phyloP scores from a whole-genome alignment of 176 grass and related monocot genomes.

The Tillandsia leiboldiana region DNA sequence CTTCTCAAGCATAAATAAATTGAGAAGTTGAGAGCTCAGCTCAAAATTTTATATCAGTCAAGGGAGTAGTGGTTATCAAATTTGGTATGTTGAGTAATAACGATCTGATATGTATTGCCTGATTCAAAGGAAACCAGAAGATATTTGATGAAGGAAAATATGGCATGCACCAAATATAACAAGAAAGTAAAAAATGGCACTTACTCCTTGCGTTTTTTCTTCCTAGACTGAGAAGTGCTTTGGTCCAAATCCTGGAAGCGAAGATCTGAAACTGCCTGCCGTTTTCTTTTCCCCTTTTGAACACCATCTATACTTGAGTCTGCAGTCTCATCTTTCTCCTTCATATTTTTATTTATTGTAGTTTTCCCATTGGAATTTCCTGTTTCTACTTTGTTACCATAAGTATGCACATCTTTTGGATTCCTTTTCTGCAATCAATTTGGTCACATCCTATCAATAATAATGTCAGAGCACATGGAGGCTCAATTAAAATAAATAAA shows the following conservation, averaged over 20 bases:
- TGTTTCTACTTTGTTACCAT: not conserved
- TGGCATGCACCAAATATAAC: not conserved
- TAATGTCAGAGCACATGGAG: not conserved
- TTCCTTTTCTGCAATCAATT: conserved; percentile 29
- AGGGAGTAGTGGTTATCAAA: too few species aligned
- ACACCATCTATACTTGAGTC: not conserved
- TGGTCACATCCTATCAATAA: not conserved
- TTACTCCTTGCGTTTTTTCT: conserved; percentile 84
- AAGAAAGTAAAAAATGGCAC: conserved; percentile 7
- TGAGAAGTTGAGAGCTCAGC: too few species aligned
- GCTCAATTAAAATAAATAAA: too few species aligned
- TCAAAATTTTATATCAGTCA: too few species aligned
- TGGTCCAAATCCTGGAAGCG: conserved; percentile 67
- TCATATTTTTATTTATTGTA: not conserved
- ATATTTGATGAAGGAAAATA: not conserved
- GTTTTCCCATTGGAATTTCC: conserved; percentile 6
- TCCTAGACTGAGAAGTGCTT: conserved; percentile 34
- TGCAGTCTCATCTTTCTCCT: not conserved
- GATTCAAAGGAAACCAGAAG: too few species aligned
- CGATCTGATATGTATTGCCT: too few species aligned
- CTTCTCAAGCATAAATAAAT: too few species aligned
- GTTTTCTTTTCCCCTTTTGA: conserved; percentile 37
- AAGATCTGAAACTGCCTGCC: conserved; percentile 45
- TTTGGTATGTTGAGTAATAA: too few species aligned
- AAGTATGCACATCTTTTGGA: conserved; percentile 11